Evolutionary conservation across 78 protist genomes (phyloP), one percentile per base, ranked within the genome.

Genomic region (Dictyostelium firmibasis): DNA sequence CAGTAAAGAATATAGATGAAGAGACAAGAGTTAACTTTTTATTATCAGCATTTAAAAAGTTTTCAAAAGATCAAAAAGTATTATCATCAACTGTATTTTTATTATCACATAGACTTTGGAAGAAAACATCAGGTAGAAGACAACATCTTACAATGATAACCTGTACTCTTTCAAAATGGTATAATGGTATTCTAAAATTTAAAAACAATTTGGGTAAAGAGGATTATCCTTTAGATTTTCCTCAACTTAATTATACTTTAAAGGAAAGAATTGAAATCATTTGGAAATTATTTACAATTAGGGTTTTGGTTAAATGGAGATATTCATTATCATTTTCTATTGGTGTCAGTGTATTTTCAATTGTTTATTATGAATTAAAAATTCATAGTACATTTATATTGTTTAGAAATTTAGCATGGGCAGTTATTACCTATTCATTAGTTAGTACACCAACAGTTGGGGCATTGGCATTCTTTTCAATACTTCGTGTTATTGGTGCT

Each of bases 401-500:
- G n/a, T 85, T 85, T 75, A 35, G 84, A 75, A 85, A 85, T 16
- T 43, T 75, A 18, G 70, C 41, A 9, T 85, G 92, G 92, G 43
- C 43, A 1, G 92, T 85, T 4, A 85, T 69, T 57, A 85, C 92
- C 0, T 85, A 72, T 53, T 38, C 43, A 2, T 31, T 75, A 29
- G 84, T 85, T 2, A 35, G n/a, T 18, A 9, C 74, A 5, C 92
- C 92, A 53, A 35, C 84, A 0, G 36, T 85, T 35, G 92, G 92
- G 7, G 83, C 74, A 3, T 23, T 57, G 2, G 50, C 36, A 47
- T 85, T 43, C 14, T 53, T 53, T 18, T 62, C 92, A 23, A 20
- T 75, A 10, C 62, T 75, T 36, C 33, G 92, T 33, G 16, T 85
- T 31, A 29, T 31, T 20, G 92, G 92, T 13, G 79, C 92, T 1